Conservation (phyloP, 2,329 filamentous ascomycete species). For the Cercospora zeae-maydis region DNA sequence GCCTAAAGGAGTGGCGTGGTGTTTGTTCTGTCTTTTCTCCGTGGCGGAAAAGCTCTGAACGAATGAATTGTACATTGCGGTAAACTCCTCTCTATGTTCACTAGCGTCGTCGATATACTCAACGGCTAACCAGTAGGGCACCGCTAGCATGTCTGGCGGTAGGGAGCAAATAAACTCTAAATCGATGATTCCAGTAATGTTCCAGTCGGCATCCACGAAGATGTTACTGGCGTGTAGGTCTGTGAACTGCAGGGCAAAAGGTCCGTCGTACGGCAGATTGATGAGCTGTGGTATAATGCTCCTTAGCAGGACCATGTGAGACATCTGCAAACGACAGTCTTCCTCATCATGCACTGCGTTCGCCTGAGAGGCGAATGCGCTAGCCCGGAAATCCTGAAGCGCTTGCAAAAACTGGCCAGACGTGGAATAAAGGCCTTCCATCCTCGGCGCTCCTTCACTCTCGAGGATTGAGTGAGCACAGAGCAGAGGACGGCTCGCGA, state of each 20-base stretch:
- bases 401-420: too few species aligned
- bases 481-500: slow-evolving; percentile 22
- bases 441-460: neutral
- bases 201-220: slow-evolving; percentile 37
- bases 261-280: neutral
- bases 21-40: slow-evolving; percentile 7
- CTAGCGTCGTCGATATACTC: too few species aligned
- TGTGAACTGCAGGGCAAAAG: slow-evolving; percentile 32
- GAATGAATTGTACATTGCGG: slow-evolving; percentile 11
- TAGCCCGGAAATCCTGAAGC: neutral
- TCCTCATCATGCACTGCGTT: slow-evolving; percentile 10
- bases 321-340: slow-evolving; percentile 10
- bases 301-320: slow-evolving; percentile 8
- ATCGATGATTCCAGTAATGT: slow-evolving; percentile 37
- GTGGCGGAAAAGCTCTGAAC: slow-evolving; percentile 4
- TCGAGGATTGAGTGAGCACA: slow-evolving; percentile 20
- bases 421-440: too few species aligned
- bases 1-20: neutral
- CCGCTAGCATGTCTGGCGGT: slow-evolving; percentile 31
- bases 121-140: slow-evolving; percentile 29
- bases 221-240: slow-evolving; percentile 44
- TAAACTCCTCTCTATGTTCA: neutral
- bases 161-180: slow-evolving; percentile 38
- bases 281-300: slow-evolving; percentile 4
- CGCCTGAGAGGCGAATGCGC: slow-evolving; percentile 4